phyloP scores from a whole-genome alignment of 306 rosid genomes.

The Cicer chorassanicum region DNA sequence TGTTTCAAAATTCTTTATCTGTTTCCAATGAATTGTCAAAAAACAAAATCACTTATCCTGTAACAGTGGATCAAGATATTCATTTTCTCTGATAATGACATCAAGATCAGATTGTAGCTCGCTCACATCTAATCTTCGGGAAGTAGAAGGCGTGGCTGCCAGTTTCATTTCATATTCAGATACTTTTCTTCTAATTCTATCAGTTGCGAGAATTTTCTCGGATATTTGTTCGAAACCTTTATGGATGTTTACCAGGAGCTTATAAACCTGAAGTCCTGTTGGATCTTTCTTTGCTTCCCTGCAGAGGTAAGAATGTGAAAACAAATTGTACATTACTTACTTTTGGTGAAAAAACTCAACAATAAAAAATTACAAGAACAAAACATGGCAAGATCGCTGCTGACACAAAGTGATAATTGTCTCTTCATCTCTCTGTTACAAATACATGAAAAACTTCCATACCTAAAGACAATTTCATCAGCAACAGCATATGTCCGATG shows the following conservation, averaged over 20 bases:
- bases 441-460: slow-evolving; percentile 34
- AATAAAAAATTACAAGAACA: slow-evolving; percentile 1
- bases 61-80: slow-evolving; percentile 51
- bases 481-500: slow-evolving; percentile 80
- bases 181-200: slow-evolving; percentile 75
- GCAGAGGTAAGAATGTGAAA: slow-evolving; percentile 40
- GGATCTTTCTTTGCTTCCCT: slow-evolving; percentile 91
- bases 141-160: slow-evolving; percentile 57
- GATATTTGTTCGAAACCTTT: slow-evolving; percentile 75
- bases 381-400: slow-evolving; percentile 2
- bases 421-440: slow-evolving; percentile 17
- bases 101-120: slow-evolving; percentile 69
- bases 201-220: slow-evolving; percentile 71
- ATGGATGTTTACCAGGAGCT: slow-evolving; percentile 80
- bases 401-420: slow-evolving; percentile 24
- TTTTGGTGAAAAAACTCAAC: slow-evolving; percentile 9
- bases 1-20: not conserved
- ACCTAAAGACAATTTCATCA: slow-evolving; percentile 88
- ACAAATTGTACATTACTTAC: slow-evolving; percentile 24
- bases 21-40: slow-evolving; percentile 25
- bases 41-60: slow-evolving; percentile 37
- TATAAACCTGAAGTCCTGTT: slow-evolving; percentile 70
- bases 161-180: slow-evolving; percentile 80
- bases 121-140: slow-evolving; percentile 56
- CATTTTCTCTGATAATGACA: slow-evolving; percentile 59